phyloP scores from a whole-genome alignment of 1,139 yeast genomes.

The Geotrichum candidum region DNA sequence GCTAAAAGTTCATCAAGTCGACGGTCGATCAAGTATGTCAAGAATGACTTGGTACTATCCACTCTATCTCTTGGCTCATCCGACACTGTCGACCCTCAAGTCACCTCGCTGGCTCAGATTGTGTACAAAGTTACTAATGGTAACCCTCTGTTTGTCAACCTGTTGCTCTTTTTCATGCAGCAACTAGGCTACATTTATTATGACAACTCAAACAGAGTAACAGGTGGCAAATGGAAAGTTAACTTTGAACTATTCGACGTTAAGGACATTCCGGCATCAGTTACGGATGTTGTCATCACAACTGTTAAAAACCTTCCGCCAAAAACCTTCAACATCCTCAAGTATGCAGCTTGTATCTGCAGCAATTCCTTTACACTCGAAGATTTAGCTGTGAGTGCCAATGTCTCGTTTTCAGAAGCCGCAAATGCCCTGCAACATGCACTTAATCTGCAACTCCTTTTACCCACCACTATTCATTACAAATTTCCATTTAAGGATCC shows the following conservation, averaged over 20 bases:
- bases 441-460: constrained; percentile 36
- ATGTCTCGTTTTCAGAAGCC: constrained; percentile 33
- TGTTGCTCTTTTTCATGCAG: constrained; percentile 25
- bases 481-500: constrained; percentile 46
- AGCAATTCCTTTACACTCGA: constrained; percentile 42
- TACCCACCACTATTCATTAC: constrained; percentile 43
- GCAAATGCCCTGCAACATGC: constrained; percentile 37
- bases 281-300: constrained; percentile 27
- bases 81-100: constrained; percentile 24
- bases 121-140: constrained; percentile 30
- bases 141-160: constrained; percentile 29
- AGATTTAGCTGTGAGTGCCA: constrained; percentile 42
- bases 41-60: background rate
- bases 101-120: constrained; percentile 27
- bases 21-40: background rate
- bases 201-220: constrained; percentile 22
- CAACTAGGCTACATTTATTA: constrained; percentile 25
- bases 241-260: constrained; percentile 26
- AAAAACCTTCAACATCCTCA: constrained; percentile 32
- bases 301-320: constrained; percentile 27
- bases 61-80: background rate
- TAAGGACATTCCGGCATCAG: constrained; percentile 24
- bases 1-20: constrained; percentile 15
- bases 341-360: constrained; percentile 44
- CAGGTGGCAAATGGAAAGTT: constrained; percentile 29